Evolutionary conservation across 2,329 filamentous ascomycete species (phyloP).

Genomic region (Knoxdaviesia proteae): DNA sequence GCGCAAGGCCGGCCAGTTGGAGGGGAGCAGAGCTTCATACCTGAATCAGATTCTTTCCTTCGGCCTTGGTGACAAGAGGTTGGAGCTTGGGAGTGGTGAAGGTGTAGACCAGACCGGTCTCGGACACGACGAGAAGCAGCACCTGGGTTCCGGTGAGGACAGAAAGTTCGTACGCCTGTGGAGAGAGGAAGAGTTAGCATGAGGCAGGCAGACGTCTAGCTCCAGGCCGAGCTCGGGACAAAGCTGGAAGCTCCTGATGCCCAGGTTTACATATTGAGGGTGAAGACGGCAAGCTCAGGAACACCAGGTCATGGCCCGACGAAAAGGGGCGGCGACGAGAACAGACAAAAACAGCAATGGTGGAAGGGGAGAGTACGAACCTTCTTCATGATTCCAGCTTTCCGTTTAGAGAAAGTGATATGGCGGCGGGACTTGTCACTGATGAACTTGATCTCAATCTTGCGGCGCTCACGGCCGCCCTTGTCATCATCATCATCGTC

Average conservation of each 20-base stretch:
- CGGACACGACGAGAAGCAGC: constrained; percentile 83
- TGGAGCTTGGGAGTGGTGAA: constrained; percentile 98
- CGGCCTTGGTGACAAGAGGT: constrained; percentile 90
- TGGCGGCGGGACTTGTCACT: constrained; percentile 98
- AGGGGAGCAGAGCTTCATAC: constrained; percentile 27
- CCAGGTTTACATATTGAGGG: background rate
- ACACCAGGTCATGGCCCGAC: too few species aligned
- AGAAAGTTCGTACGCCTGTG: constrained; percentile 84
- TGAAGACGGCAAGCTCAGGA: too few species aligned
- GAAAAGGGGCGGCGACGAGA: background rate
- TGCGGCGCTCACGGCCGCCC: constrained; percentile 89
- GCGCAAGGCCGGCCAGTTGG: background rate
- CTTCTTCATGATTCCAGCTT: constrained; percentile 99
- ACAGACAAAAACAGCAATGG: background rate
- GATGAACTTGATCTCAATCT: constrained; percentile 99
- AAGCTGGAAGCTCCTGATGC: too few species aligned
- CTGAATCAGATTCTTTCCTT: constrained; percentile 98
- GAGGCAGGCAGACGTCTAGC: too few species aligned
- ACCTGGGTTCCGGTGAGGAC: constrained; percentile 97
- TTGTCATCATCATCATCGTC: constrained; percentile 97
- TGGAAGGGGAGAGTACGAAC: constrained; percentile 27
- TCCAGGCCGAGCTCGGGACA: too few species aligned
- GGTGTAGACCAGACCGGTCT: constrained; percentile 93
- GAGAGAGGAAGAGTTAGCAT: constrained; percentile 4
- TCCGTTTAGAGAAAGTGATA: constrained; percentile 99